Base-by-base conservation (phyloP, 2,329 filamentous ascomycete genomes). In the Diplocarpon mali region DNA sequence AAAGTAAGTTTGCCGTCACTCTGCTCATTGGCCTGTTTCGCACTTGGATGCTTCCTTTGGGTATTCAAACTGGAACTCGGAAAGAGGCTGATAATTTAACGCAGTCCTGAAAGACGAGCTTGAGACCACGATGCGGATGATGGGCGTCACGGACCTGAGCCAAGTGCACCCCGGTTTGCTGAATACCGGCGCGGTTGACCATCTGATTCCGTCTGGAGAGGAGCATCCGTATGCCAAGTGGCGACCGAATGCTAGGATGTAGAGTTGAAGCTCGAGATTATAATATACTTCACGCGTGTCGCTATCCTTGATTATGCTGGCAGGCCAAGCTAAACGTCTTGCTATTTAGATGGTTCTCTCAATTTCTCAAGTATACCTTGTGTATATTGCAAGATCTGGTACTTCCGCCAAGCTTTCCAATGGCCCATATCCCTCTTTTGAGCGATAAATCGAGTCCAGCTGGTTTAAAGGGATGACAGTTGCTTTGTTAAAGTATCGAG, bases 101-200 rank as follows among this genome's bases (percentile, higher is more conserved):
- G 36, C 27, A 72, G 69, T 73, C 14, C 51, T 77, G 13, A 67
- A 67, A 42, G 78, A 83, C 48, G 79, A 84, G 58, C 60, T 83
- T 3, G 72, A 78, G 52, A 80, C 74, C 2, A 76, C 77, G 2
- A 83, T 83, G 79, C 70, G 73, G 20, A 69, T 82, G 59, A 73
- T 79, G 46, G 80, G 80, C 2, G 68, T 83, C 29, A 80, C 75
- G 1, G 69, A 73, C 49, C 62, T 83, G 9, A 68, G 73, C 42
- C 69, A 80, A 56, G 68, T 78, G 5, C 72, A 79, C 51, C 76
- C 78, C 1, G 76, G 78, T 0, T 64, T 80, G 58, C 61, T 83
- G 17, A 79, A 81, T 46, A 72, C 70, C 0, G 57, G 65, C n/a
- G 67, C 64, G 1, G 63, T 72, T 5, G 69, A 73, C 48, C 67